Percentiles rank a stretch among this genome's conserved stretches.
Conservation (phyloP, 352 stramenopile genomes). For the Aphanomyces stellatus region DNA sequence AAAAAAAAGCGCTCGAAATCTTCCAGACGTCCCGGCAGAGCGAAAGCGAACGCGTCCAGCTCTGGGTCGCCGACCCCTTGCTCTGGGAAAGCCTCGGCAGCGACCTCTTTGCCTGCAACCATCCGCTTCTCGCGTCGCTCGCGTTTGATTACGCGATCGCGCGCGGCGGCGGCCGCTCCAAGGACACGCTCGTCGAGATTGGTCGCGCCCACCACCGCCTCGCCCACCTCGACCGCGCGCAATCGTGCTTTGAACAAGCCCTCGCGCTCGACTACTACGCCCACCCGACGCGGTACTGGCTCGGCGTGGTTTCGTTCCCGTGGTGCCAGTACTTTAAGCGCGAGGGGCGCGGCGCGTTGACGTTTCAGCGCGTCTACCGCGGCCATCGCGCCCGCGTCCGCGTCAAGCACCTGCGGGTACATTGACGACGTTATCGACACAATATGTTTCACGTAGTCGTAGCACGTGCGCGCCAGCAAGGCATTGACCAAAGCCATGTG, state of each 20-base stretch:
- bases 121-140: constrained; percentile 33
- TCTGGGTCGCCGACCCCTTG: constrained; percentile 44
- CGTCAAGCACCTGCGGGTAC: not conserved
- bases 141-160: constrained; percentile 27
- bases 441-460: not conserved
- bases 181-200: constrained; percentile 36
- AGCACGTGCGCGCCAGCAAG: not conserved
- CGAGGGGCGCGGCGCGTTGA: constrained; percentile 29
- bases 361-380: constrained; percentile 28
- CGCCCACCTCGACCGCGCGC: constrained; percentile 26
- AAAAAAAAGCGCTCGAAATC: constrained; percentile 6
- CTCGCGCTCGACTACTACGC: constrained; percentile 39
- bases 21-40: constrained; percentile 62
- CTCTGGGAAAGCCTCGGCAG: constrained; percentile 56
- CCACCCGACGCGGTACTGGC: constrained; percentile 37
- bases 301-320: constrained; percentile 28
- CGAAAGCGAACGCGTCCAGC: constrained; percentile 40
- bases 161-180: constrained; percentile 11
- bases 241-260: constrained; percentile 27
- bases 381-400: not conserved
- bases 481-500: not conserved
- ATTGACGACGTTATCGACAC: not conserved
- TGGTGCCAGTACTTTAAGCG: constrained; percentile 38
- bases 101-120: constrained; percentile 36
- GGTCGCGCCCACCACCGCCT: constrained; percentile 33